Evolutionary conservation across 306 rosid species (phyloP), one percentile per base, ranked within the genome.

Genomic region (Medicago arabica): DNA sequence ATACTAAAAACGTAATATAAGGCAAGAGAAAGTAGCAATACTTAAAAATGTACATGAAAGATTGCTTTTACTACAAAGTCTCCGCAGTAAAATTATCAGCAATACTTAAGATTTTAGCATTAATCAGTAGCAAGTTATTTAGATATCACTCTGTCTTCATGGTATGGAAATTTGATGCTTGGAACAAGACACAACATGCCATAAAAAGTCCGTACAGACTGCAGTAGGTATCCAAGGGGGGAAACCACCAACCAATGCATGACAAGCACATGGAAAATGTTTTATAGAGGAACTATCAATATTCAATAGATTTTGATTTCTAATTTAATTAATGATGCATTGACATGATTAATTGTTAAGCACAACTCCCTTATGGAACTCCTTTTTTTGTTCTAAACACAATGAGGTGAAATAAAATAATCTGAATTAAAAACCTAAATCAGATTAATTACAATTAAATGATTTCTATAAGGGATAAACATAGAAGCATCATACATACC

Each of bases 401-500:
- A 55, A 69, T 38, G 50, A 14, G 57, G 19, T 28, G 66, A 74
- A 55, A 65, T 16, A 19, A 66, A 46, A 54, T 61, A 60, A 38
- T 61, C 43, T 10, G 19, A 62, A 77, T 55, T 11, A 67, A 72
- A 72, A 17, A 19, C 67, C 31, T 4, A 38, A 58, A 50, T 54
- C 31, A 28, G 50, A 75, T 70, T 9, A 4, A 67, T 34, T 43
- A 43, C 71, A 67, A 68, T 40, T 51, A 44, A 80, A 69, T 34
- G 31, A 67, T 16, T 63, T 72, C 64, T 16, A 54, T 14, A 67
- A 58, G 31, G 34, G 55, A 54, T 75, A 11, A 43, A 75, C 67
- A 75, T 18, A 67, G 63, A 74, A 51, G 50, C 81, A 74, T 53
- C 77, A 69, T 80, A 85, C 84, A 59, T 87, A 95, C 98, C 97